A percentile compares a stretch with the other conserved stretches of the same genome.
phyloP scores from a whole-genome alignment of 2,329 filamentous ascomycete genomes.

The Ophiostoma pallidulum region DNA sequence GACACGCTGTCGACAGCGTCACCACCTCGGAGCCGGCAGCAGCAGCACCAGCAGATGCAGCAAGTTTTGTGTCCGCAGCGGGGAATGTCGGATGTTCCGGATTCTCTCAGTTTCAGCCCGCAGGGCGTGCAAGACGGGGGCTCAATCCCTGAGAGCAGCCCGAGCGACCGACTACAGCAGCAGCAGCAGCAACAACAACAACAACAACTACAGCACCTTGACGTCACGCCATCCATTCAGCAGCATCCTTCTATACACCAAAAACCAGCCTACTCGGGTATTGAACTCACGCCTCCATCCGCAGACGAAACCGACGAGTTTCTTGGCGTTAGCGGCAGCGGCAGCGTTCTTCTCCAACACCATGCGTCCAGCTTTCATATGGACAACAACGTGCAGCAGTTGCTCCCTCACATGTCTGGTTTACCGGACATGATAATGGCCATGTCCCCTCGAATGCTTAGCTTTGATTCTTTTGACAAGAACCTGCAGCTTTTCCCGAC shows the following conservation, averaged over 20 bases:
- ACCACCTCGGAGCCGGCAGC: no score
- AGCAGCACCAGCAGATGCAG: no score
- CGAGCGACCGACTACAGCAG: no score
- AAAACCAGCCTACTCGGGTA: constrained; percentile 1
- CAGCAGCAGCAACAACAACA: background rate
- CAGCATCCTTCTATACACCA: background rate
- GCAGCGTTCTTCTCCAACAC: background rate
- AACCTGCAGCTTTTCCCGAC: constrained; percentile 19
- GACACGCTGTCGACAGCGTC: background rate
- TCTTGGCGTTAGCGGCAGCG: background rate
- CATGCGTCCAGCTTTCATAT: background rate
- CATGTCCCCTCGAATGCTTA: constrained; percentile 18
- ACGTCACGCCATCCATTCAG: background rate
- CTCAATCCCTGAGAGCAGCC: no score
- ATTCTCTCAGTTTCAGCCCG: no score
- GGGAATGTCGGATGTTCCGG: no score
- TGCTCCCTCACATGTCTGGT: constrained; percentile 12
- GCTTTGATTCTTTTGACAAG: constrained; percentile 18
- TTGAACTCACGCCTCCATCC: constrained; percentile 8
- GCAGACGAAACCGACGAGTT: constrained; percentile 8
- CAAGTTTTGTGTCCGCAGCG: no score
- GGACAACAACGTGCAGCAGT: constrained; percentile 3
- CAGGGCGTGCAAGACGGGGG: no score
- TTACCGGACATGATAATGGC: constrained; percentile 16
- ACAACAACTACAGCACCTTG: background rate